Base-by-base conservation (phyloP, 2,329 filamentous ascomycete genomes). In the Sarocladiaceae sp. region DNA sequence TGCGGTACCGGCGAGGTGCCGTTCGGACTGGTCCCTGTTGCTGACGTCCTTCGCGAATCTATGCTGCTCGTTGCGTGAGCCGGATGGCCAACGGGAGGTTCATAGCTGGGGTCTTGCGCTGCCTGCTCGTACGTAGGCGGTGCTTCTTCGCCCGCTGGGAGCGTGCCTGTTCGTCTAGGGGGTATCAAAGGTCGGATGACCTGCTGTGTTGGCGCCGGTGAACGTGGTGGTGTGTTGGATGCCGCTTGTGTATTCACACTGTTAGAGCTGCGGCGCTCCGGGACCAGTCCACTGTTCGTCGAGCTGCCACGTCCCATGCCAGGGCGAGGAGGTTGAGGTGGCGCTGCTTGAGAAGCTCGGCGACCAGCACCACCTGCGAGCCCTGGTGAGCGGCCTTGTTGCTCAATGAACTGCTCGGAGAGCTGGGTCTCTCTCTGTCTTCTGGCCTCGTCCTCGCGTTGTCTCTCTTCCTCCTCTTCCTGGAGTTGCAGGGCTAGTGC, bases 401-500 rank as follows among this genome's bases (percentile, higher is more conserved):
- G 79, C 52, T 84, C 78, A 46, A 89, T 85, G 51, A 75, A 85
- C 49, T 82, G 79, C 55, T 85, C 81, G 0, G 82, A 85, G 1
- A 87, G 69, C 46, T 79, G 68, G 45, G 79, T 80, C 59, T 89
- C 82, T n/a, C 79, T 71, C 10, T 73, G 70, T 6, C 82, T 73
- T 1, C 82, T 76, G 9, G 76, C 78, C 46, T 80, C 73, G 40
- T 80, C 74, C 41, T 79, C 74, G n/a, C 78, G 76, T 50, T 89
- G 80, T 12, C 81, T 76, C 55, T 88, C 82, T 51, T 96, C 88
- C 61, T 97, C 91, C 59, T 95, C 89, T 56, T 97, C 93, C 60
- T 97, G 91, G 1, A 96, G 75, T 58, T 97, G 93, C 6, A 98
- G 72, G 0, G 91, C 90, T 3, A 97, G 73, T 0, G 93, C 93